Conservation (phyloP, 1,139 yeast genomes). For the Hemisphaericaspora xylanilytica region DNA sequence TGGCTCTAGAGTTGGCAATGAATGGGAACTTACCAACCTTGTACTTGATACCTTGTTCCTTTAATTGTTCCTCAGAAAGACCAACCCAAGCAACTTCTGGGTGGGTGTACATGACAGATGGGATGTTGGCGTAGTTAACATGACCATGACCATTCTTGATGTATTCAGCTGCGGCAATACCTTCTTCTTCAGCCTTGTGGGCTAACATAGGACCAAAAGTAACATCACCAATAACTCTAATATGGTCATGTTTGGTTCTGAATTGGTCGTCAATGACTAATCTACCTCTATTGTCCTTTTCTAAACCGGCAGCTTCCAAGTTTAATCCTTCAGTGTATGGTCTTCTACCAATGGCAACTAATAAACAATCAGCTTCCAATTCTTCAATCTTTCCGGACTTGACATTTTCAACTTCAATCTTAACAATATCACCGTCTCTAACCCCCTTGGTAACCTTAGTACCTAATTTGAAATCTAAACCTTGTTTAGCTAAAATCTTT, state of each 20-base stretch:
- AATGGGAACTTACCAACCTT: conserved; percentile 98
- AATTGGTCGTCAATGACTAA: conserved; percentile 91
- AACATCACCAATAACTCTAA: conserved; percentile 96
- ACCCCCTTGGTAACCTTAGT: conserved; percentile 87
- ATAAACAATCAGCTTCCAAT: conserved; percentile 84
- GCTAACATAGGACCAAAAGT: conserved; percentile 99
- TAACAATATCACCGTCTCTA: conserved; percentile 84
- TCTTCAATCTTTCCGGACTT: conserved; percentile 80
- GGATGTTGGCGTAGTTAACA: conserved; percentile 96
- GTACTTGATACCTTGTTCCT: conserved; percentile 89
- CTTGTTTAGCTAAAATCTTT: conserved; percentile 91
- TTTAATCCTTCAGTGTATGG: conserved; percentile 91
- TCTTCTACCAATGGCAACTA: conserved; percentile 98
- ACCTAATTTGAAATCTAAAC: conserved; percentile 86
- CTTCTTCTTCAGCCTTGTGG: conserved; percentile 99
- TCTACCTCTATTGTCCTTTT: conserved; percentile 88
- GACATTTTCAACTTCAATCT: conserved; percentile 84
- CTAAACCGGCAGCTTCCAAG: conserved; percentile 85
- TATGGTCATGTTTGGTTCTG: conserved; percentile 89
- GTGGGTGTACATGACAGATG: conserved; percentile 97
- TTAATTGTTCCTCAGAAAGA: conserved; percentile 90
- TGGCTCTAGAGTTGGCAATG: conserved; percentile 98
- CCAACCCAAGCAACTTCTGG: conserved; percentile 99
- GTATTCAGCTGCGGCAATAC: conserved; percentile 96
- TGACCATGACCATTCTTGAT: conserved; percentile 94